These are phyloP conservation scores for Dinochytrium kinnereticum DNA, from an alignment of 371 early-diverging fungal genomes.

Conservation along the genomic window DNA sequence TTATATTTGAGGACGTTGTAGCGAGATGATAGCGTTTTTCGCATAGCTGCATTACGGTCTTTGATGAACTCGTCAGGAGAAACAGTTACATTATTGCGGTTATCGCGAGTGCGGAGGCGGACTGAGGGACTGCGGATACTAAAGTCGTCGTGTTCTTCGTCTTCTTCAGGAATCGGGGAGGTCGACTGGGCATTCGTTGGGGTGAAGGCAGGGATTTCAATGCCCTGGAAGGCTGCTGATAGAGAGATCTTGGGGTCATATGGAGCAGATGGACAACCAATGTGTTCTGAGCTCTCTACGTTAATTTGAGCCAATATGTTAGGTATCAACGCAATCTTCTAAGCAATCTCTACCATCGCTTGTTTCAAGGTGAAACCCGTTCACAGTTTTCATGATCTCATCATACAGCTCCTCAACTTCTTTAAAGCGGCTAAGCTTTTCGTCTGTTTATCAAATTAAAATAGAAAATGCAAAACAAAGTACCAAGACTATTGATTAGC, in stretches of 20 bases:
- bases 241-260: conserved; percentile 43
- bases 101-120: conserved; percentile 29
- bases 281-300: conserved; percentile 33
- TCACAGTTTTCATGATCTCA: conserved; percentile 55
- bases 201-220: conserved; percentile 21
- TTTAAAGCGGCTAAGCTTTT: conserved; percentile 52
- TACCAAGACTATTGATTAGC: conserved; percentile 40
- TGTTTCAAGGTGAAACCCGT: conserved; percentile 45
- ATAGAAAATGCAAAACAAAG: too few relatives aligned
- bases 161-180: conserved; percentile 19
- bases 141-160: not conserved
- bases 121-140: conserved; percentile 30
- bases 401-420: conserved; percentile 60
- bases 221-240: conserved; percentile 41
- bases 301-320: too few relatives aligned
- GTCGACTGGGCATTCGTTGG: not conserved
- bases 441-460: too few relatives aligned
- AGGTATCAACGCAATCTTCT: not conserved
- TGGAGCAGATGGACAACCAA: conserved; percentile 50
- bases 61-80: conserved; percentile 45
- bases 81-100: conserved; percentile 27
- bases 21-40: conserved; percentile 44
- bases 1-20: conserved; percentile 50
- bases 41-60: conserved; percentile 49
- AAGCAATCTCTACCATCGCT: conserved; percentile 38